Conservation (phyloP, 345 rosid genomes). For the Populus nigra region DNA sequence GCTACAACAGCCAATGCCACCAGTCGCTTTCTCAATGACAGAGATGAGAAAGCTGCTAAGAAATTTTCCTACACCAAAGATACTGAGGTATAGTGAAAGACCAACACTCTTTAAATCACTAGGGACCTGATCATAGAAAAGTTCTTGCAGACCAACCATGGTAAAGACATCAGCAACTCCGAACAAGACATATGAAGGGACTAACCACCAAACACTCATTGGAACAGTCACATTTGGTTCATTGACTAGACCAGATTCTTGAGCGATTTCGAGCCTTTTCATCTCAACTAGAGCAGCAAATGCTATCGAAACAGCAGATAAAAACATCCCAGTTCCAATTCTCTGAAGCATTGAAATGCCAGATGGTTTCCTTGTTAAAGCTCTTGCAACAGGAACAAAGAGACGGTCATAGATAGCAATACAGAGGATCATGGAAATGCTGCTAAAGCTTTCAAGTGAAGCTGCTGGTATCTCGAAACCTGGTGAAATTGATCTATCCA, state of each 20-base stretch:
- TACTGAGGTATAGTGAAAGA: slow-evolving; percentile 17
- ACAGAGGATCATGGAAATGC: slow-evolving; percentile 10
- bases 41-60: slow-evolving; percentile 17
- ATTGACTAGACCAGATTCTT: slow-evolving; percentile 9
- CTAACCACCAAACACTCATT: slow-evolving; percentile 25
- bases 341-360: slow-evolving; percentile 31
- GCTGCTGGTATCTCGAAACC: slow-evolving; percentile 21
- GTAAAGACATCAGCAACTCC: slow-evolving; percentile 13
- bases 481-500: slow-evolving; percentile 22
- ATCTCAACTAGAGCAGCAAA: slow-evolving; percentile 17
- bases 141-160: slow-evolving; percentile 19
- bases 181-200: slow-evolving; percentile 16
- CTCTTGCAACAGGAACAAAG: slow-evolving; percentile 21
- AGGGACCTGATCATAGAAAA: slow-evolving; percentile 25
- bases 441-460: slow-evolving; percentile 17
- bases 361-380: slow-evolving; percentile 16
- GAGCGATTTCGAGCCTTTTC: slow-evolving; percentile 17
- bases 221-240: slow-evolving; percentile 17
- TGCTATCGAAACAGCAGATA: slow-evolving; percentile 20
- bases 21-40: slow-evolving; percentile 13
- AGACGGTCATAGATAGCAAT: slow-evolving; percentile 23
- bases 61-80: slow-evolving; percentile 20
- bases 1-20: slow-evolving; percentile 5
- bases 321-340: slow-evolving; percentile 21
- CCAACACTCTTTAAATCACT: slow-evolving; percentile 20